A percentile compares a stretch with the other conserved stretches of the same genome.
These are phyloP conservation scores for Arachnomyces sp. DNA, from an alignment of 2,329 filamentous ascomycete genomes.

Conservation along the genomic window DNA sequence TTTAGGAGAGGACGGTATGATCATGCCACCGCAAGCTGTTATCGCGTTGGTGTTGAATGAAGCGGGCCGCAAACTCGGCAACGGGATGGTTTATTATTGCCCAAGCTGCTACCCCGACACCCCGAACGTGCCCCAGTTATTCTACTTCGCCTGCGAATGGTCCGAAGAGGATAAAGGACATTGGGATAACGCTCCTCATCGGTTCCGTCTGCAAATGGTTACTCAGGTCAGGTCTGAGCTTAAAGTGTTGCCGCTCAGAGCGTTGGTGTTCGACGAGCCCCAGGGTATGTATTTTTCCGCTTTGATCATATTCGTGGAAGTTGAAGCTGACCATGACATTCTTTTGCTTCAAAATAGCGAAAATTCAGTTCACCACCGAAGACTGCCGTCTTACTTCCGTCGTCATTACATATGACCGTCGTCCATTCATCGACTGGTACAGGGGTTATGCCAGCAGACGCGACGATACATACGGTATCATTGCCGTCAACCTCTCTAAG, in stretches of 20 bases:
- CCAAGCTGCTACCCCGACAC: background rate
- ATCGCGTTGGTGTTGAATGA: conserved; percentile 5
- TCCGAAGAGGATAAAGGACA: conserved; percentile 1
- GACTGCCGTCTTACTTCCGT: conserved; percentile 2
- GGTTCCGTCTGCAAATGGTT: background rate
- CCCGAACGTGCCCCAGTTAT: conserved; percentile 3
- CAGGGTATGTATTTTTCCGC: no score
- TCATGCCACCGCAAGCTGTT: conserved; percentile 2
- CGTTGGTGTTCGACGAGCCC: background rate
- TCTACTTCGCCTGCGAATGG: conserved; percentile 1
- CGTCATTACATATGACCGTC: conserved; percentile 5
- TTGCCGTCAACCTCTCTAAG: conserved; percentile 1
- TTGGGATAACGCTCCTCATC: conserved; percentile 3
- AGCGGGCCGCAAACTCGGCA: conserved; percentile 3
- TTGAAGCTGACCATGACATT: no score
- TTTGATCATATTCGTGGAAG: no score
- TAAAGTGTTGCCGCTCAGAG: background rate
- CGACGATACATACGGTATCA: background rate
- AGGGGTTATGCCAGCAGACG: conserved; percentile 5
- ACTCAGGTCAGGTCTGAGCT: background rate
- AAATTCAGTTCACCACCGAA: conserved; percentile 3
- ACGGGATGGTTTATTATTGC: conserved; percentile 1
- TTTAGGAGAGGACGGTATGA: background rate
- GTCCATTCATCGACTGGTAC: conserved; percentile 5
- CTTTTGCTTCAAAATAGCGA: background rate